phyloP scores from a whole-genome alignment of 768 basidiomycete genomes.

The Agaricus bisporus region DNA sequence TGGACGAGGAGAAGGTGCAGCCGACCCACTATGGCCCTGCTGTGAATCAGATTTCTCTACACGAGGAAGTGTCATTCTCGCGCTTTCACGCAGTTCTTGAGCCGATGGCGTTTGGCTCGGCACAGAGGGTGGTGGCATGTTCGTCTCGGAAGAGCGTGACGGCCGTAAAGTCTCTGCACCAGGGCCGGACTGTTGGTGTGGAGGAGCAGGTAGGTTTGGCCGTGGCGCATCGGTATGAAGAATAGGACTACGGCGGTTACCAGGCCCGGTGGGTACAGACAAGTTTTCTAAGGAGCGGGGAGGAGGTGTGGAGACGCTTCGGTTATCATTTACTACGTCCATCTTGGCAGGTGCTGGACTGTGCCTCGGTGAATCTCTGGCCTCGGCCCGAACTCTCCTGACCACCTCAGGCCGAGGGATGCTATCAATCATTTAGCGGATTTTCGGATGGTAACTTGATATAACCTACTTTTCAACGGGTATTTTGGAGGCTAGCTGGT shows the following conservation, averaged over 20 bases:
- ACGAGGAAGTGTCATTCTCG: constrained; percentile 57
- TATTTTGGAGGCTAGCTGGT: constrained; percentile 28
- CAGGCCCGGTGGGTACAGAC: constrained; percentile 7
- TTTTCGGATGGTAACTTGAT: neutral
- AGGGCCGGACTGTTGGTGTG: constrained; percentile 9
- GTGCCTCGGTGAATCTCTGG: constrained; percentile 29
- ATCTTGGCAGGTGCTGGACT: constrained; percentile 11
- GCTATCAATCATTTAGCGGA: constrained; percentile 29
- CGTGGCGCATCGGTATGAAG: constrained; percentile 4
- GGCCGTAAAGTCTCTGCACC: constrained; percentile 28
- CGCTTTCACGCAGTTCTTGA: constrained; percentile 76
- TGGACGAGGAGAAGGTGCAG: constrained; percentile 51
- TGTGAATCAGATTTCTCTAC: constrained; percentile 37
- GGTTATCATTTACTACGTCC: constrained; percentile 10
- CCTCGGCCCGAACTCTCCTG: constrained; percentile 46
- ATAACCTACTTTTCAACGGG: constrained; percentile 58
- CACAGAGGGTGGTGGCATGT: constrained; percentile 72
- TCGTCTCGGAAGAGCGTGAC: constrained; percentile 27
- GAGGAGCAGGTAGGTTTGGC: constrained; percentile 4
- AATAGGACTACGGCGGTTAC: constrained; percentile 10
- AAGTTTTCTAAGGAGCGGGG: constrained; percentile 7
- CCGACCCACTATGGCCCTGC: constrained; percentile 47
- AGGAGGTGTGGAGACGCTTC: constrained; percentile 5
- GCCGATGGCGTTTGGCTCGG: constrained; percentile 78
- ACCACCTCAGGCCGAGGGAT: constrained; percentile 79